These are phyloP conservation scores for Passalora sequoiae DNA, from an alignment of 2,329 filamentous ascomycete genomes.

Conservation along the genomic window DNA sequence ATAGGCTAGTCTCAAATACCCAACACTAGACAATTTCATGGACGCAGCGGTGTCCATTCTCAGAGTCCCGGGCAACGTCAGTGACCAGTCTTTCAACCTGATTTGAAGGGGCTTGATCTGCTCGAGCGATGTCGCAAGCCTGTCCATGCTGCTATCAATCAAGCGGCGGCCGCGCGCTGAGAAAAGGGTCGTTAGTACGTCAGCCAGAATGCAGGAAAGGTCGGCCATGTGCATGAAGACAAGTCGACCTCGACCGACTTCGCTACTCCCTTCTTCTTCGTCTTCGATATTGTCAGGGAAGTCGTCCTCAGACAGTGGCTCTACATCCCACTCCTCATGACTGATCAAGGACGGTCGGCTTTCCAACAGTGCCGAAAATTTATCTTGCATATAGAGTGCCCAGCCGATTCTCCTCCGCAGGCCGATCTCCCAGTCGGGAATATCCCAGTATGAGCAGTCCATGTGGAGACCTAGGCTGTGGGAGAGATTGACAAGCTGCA, in stretches of 20 bases:
- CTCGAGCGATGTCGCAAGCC: constrained; percentile 18
- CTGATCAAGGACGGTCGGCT: constrained; percentile 28
- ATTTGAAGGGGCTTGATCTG: constrained; percentile 27
- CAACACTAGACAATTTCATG: constrained; percentile 32
- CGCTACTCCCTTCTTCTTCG: constrained; percentile 27
- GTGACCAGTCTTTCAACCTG: constrained; percentile 25
- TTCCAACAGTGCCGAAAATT: constrained; percentile 26
- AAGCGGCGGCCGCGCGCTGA: constrained; percentile 19
- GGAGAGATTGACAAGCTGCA: constrained; percentile 36
- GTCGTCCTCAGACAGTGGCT: constrained; percentile 22
- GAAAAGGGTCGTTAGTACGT: constrained; percentile 23
- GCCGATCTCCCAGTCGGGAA: constrained; percentile 30
- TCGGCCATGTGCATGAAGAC: constrained; percentile 31
- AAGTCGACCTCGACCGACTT: constrained; percentile 26
- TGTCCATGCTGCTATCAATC: constrained; percentile 16
- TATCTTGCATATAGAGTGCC: constrained; percentile 31
- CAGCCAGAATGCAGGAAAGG: constrained; percentile 23
- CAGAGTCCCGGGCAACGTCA: constrained; percentile 23
- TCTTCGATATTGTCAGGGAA: constrained; percentile 32
- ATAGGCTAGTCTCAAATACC: constrained; percentile 44
- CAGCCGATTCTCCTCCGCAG: constrained; percentile 29
- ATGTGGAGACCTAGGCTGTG: constrained; percentile 39
- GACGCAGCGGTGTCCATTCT: constrained; percentile 25
- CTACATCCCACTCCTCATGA: constrained; percentile 27
- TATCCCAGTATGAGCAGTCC: constrained; percentile 26